Base-by-base conservation (phyloP, 208 protist species). In the Acanthamoeba triangularis region DNA sequence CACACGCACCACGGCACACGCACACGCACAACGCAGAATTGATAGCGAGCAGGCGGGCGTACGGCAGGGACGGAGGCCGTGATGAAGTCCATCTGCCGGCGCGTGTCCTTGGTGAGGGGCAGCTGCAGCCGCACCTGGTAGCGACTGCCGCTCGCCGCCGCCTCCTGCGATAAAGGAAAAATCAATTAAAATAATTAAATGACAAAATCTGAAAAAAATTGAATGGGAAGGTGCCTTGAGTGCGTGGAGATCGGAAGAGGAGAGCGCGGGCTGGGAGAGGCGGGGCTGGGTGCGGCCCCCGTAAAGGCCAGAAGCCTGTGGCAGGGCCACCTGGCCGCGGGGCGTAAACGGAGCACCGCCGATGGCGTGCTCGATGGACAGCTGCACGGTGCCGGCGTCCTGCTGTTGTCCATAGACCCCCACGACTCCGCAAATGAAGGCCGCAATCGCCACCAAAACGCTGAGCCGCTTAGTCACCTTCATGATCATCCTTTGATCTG, bases 71-170 rank as follows among this genome's bases (percentile, higher is more conserved):
- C 61, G 35, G 85, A 91, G 14, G 85, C 85, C 0, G 41, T 91
- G 54, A 91, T 28, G 61, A 52, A 91, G 61, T 37, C 61, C 85
- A 72, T 30, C n/a, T 69, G 30, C 18, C 61, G 56, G 14, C 85
- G 78, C 5, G 78, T 85, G 78, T 85, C 85, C 61, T 72, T 91
- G 61, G n/a, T 33, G 54, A 33, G 20, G 0, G 85, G 85, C 47
- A 91, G 85, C 54, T 69, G 13, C 56, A 91, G 23, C 11, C 85
- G 52, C 28, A 91, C 61, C 25, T 91, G 85, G 85, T 91, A 91
- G 6, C 85, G 85, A 13, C 61, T 56, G 13, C 61, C 85, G 6
- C 33, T 72, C 14, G 85, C 47, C 14, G 61, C 59, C 1, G 61
- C 44, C 33, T 91, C 56, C 84, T 91, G 41, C 35, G 5, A 56